Conservation (phyloP, 305 asterid genomes). For the Rubia tinctorum region DNA sequence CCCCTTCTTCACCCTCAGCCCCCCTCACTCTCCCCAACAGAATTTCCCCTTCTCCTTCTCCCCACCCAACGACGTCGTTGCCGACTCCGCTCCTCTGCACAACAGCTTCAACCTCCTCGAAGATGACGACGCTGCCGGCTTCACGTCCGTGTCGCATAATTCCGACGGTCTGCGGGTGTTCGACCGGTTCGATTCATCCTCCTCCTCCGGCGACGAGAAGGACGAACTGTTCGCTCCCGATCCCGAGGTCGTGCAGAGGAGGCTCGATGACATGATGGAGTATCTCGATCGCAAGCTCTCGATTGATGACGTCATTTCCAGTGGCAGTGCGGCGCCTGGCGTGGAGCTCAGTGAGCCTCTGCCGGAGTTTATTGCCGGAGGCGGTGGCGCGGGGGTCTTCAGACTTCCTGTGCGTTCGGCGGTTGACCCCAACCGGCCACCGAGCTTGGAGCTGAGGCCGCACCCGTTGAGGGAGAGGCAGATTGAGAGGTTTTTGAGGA, state of each 20-base stretch:
- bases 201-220: constrained; percentile 55
- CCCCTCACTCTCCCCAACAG: constrained; percentile 19
- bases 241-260: constrained; percentile 50
- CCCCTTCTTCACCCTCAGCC: constrained; percentile 19
- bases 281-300: constrained; percentile 78
- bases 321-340: not conserved
- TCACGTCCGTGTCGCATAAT: constrained; percentile 34
- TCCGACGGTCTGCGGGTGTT: constrained; percentile 53
- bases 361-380: constrained; percentile 64
- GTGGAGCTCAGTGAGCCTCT: constrained; percentile 28
- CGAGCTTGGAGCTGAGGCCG: constrained; percentile 80
- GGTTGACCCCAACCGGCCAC: constrained; percentile 72
- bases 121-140: constrained; percentile 25
- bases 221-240: constrained; percentile 42
- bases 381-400: constrained; percentile 63
- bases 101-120: constrained; percentile 25
- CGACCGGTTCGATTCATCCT: constrained; percentile 73
- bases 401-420: constrained; percentile 65
- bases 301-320: constrained; percentile 29
- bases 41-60: constrained; percentile 41
- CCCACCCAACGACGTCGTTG: constrained; percentile 26
- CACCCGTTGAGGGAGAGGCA: constrained; percentile 79
- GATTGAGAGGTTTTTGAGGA: constrained; percentile 73
- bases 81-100: not conserved
- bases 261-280: constrained; percentile 86